Base-by-base conservation (phyloP, 352 stramenopile species). In the Phytopythium helicoides region DNA sequence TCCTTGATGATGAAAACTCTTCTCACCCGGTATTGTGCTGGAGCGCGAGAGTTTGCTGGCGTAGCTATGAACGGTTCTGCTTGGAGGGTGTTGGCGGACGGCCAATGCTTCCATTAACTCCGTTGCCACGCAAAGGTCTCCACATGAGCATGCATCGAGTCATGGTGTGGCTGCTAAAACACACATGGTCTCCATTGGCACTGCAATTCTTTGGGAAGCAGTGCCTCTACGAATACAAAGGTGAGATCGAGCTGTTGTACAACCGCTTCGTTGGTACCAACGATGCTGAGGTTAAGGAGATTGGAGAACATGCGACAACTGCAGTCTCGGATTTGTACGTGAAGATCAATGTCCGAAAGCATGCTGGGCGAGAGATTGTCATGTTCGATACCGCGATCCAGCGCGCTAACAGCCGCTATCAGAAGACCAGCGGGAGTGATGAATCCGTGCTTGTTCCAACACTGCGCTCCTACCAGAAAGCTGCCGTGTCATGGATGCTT, bases 401-500 rank as follows among this genome's bases (percentile, higher is more conserved):
- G n/a, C 35, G 33, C 21, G 34, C 28, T 26, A 41, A 22, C 19
- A 36, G 28, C 18, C 10, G 11, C n/a, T 40, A 51, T 14, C 45
- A 21, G 18, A 26, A 39, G 45, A 35, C 26, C 36, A 46, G 16
- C 26, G 11, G 22, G 10, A 46, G 47, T 37, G 33, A 35, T 28
- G 23, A 28, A 48, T 39, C 56, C 4, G 48, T 63, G 42, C 59
- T 96, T 31, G 57, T 94, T 4, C 89, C 92, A 19, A 94, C 68
- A 6, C 71, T 99, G n/a, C 68, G 99, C 3, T 85, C 88, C 22
- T 99, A 99, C 73, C 97, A 99, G 66, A 76, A 96, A 37, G 96
- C 98, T 56, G 96, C 96, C 0, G 77, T 98, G 15, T 96, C 84
- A 9, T 99, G 97, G 97, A 93, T 92, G 83, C 50, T 86, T 1